A percentile compares a stretch with the other conserved stretches of the same genome.
phyloP scores from a whole-genome alignment of 768 basidiomycete genomes.

The Clathrus columnatus region DNA sequence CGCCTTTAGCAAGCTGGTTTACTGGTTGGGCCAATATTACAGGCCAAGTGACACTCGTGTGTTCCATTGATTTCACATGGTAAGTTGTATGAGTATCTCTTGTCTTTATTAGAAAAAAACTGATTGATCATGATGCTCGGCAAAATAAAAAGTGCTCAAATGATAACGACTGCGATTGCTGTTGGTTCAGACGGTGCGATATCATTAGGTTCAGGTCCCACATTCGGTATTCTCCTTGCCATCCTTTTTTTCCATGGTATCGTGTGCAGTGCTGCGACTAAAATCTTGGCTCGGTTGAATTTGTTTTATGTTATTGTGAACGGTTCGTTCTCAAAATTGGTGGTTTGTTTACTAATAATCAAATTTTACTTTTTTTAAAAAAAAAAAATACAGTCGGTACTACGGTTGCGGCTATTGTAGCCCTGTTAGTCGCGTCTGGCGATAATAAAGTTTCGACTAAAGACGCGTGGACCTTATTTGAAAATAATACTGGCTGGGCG shows the following conservation, averaged over 20 bases:
- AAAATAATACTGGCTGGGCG: conserved; percentile 64
- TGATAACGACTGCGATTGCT: conserved; percentile 65
- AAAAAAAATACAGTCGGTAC: conserved; percentile 42
- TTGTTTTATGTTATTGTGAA: conserved; percentile 62
- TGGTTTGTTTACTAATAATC: not conserved
- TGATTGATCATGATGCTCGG: too few species aligned
- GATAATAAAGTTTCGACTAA: conserved; percentile 52
- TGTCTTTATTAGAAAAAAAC: too few species aligned
- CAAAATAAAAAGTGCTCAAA: conserved; percentile 45
- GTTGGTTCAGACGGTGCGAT: conserved; percentile 48
- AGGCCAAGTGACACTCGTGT: conserved; percentile 60
- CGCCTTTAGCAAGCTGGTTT: conserved; percentile 58
- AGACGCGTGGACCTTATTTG: conserved; percentile 60
- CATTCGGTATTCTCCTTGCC: conserved; percentile 57
- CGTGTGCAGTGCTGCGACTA: conserved; percentile 64
- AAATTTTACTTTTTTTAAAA: not conserved
- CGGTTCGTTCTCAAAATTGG: conserved; percentile 27
- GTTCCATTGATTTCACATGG: conserved; percentile 69
- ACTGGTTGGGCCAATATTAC: conserved; percentile 69
- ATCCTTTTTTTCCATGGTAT: conserved; percentile 60
- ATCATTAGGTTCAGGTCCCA: conserved; percentile 48
- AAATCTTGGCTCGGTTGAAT: conserved; percentile 57
- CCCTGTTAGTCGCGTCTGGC: conserved; percentile 49
- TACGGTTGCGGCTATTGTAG: conserved; percentile 51
- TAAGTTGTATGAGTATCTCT: conserved; percentile 16